Evolutionary conservation across 176 grass and related monocot species (phyloP), one percentile per base, ranked within the genome.

Genomic region (Phyllostachys edulis): DNA sequence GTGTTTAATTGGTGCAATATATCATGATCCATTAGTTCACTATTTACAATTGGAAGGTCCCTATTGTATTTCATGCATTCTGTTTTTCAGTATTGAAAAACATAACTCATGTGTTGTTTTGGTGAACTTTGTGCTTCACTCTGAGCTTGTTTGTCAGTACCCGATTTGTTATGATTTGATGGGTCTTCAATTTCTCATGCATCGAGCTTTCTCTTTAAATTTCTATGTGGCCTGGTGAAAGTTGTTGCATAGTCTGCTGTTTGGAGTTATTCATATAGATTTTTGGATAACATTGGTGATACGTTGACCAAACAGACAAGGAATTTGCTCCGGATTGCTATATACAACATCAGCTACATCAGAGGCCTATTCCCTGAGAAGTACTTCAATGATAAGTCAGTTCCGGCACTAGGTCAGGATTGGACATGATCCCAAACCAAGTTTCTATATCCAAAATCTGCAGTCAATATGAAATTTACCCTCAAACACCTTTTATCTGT

Each of bases 341-440:
- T 98, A 87, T 96, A 94, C 79, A 98, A 96, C 78, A 98, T 98
- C 64, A 98, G 96, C 91, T 98, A 95, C 76, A 98, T 98, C 72
- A 90, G 93, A 86, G 96, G 93, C 47, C 87, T 98, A 79, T 98
- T 98, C 75, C 96, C 91, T 66, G 96, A 99, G 77, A 99, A 95
- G 64, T 94, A 99, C 87, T 99, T 96, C 91, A 99, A 87, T 79
- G 96, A 99, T 85, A 99, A 99, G 65, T 99, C 96, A 6, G 96
- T 99, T 85, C 93, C 96, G 0, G 96, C 96, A 50, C 85, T 99
- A 94, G 96, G 96, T 98, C 47, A 79, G 71, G 29, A 77, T 69
- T 64, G 54, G 7, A 45, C 63, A 85, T 63, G 46, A 50, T 34
- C 21, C 71, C 5, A 73, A 76, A 26, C 66, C 3, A 10, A 80